Conservation (phyloP, 441 rosid species). For the Aleurites moluccanus region DNA sequence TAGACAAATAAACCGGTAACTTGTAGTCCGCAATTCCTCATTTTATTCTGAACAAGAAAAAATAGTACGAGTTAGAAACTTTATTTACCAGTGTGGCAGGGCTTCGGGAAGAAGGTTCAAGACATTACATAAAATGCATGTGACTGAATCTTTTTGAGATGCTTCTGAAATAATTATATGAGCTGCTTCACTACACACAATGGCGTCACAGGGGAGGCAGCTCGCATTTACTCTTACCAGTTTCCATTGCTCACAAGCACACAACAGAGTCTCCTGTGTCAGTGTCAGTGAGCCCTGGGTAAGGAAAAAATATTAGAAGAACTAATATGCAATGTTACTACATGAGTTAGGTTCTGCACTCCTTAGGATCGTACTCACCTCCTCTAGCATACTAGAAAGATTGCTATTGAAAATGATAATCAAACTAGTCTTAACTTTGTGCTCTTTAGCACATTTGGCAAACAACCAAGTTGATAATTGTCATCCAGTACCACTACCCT, state of each 20-base stretch:
- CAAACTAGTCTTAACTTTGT: background rate
- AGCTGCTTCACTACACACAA: background rate
- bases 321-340: background rate
- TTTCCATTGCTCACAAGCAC: background rate
- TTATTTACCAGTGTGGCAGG: background rate
- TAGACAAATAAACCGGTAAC: too few species aligned
- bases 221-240: background rate
- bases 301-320: background rate
- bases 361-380: background rate
- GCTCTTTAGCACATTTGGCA: background rate
- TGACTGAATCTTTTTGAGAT: background rate
- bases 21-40: background rate
- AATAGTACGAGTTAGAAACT: background rate
- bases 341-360: background rate
- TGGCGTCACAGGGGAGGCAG: background rate
- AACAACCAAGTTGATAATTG: background rate
- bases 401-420: background rate
- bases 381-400: background rate
- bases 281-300: background rate
- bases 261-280: background rate
- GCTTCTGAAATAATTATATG: background rate
- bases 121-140: background rate
- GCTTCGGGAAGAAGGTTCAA: background rate
- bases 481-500: background rate
- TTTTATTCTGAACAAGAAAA: background rate